Evolutionary conservation across 306 rosid genomes (phyloP), one percentile per base, ranked within the genome.

Genomic region (Albizia julibrissin): DNA sequence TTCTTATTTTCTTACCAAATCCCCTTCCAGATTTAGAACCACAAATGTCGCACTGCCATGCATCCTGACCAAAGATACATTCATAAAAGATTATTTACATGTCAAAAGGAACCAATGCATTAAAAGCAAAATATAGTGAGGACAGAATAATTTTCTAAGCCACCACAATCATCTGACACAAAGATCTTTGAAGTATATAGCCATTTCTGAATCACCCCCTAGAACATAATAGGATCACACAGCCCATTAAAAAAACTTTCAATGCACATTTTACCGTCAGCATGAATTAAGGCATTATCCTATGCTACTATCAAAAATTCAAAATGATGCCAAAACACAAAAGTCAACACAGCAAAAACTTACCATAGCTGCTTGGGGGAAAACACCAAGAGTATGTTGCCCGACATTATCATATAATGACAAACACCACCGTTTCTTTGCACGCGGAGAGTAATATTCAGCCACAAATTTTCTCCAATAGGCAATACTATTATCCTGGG

Each of bases 391-490:
- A 40, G 97, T 91, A 78, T 93, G 97, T 40, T 93, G 92, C 67
- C 98, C 98, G 66, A 90, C 94, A 19, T 93, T 96, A 72, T 84
- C 97, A 89, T 96, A 94, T 62, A 91, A 82, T 13, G 99, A 92
- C 86, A 96, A 86, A 83, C 99, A 96, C 99, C 99, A 96, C 66
- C 98, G 86, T 81, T 94, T 93, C 90, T 91, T 96, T 50, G 99
- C 97, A 26, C 97, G 97, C 69, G 97, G 98, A 47, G 99, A 91
- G 87, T 96, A 96, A 86, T 93, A 96, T 81, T 93, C 98, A 14
- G 97, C 85, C 73, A 96, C 98, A 88, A 96, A 96, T 87, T 96
- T 96, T 82, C 94, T 93, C 99, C 99, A 96, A 85, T 96, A 96
- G n/a, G 94, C 97, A 85, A 96, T 90, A 74, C 91, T 86, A 70